Evolutionary conservation across 306 rosid species (phyloP), one percentile per base, ranked within the genome.

Genomic region (Cicer judaicum): DNA sequence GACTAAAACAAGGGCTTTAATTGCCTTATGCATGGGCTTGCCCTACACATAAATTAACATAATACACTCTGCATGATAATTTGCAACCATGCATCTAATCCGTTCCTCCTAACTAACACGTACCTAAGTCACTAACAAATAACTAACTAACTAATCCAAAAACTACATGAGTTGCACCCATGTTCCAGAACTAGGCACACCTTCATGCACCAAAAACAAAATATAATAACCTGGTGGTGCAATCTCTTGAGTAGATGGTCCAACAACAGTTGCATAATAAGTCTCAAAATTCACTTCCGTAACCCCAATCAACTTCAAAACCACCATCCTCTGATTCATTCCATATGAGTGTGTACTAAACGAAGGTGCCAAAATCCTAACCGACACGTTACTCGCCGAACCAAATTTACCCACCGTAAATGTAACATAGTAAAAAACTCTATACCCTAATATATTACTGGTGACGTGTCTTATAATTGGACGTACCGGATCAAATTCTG

Each of bases 271-370:
- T 0, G 85, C 80, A 34, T 60, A 69, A 74, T 86, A 90, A 43
- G 76, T 74, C 0, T 55, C 62, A 0, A 15, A 9, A 36, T 18
- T 15, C 29, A 78, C 73, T 1, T 7, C 59, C 2, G 68, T 72
- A 1, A 85, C 82, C 13, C 70, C 74, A 11, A 13, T 36, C 79
- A 71, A 11, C 61, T 64, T 89, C 87, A 88, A 29, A 72, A 87
- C 83, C 61, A 90, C 89, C 89, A 92, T 88, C 50, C 97, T 84
- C 52, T 92, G 97, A 79, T 88, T 92, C 96, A 88, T 87, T 6
- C 76, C 84, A 18, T 72, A 84, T 5, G 96, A 87, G 48, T 92
- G 97, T 5, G 93, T 92, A 1, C 86, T 84, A 62, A 90, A 92
- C 6, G 97, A 81, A 0, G 97, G 97, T 1, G 96, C 84, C 56